Percentiles rank a stretch among this genome's conserved stretches.
phyloP scores from a whole-genome alignment of 345 rosid species.

The Lepidium aucheri region DNA sequence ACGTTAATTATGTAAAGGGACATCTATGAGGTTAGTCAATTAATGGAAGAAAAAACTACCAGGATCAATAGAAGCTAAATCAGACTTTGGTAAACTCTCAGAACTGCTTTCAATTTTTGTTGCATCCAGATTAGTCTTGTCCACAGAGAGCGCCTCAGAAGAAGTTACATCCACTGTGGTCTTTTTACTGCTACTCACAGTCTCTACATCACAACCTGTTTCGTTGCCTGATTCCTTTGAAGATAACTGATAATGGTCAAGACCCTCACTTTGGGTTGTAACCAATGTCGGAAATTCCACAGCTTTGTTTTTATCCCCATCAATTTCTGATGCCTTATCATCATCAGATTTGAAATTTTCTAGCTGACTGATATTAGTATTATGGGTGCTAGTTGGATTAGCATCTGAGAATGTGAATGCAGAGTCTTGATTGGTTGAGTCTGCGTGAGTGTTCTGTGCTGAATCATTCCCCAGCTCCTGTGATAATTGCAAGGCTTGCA shows the following conservation, averaged over 20 bases:
- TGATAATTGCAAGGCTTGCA: constrained; percentile 63
- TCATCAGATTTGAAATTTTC: constrained; percentile 30
- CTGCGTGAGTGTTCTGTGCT: constrained; percentile 11
- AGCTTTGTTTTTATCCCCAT: constrained; percentile 13
- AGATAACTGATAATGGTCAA: constrained; percentile 29
- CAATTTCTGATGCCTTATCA: constrained; percentile 21
- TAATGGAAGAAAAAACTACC: constrained; percentile 22
- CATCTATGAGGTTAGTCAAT: constrained; percentile 12
- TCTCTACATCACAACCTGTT: constrained; percentile 23
- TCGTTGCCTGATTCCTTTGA: constrained; percentile 20
- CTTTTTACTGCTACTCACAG: constrained; percentile 20
- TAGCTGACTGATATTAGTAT: constrained; percentile 15
- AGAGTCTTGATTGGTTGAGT: constrained; percentile 24
- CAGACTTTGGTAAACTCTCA: constrained; percentile 21
- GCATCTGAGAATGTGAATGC: constrained; percentile 33
- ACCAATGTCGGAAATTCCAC: constrained; percentile 27
- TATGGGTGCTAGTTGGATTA: constrained; percentile 23
- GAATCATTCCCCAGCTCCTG: constrained; percentile 35
- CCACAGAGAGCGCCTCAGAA: constrained; percentile 11
- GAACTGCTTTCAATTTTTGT: constrained; percentile 14
- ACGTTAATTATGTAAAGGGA: constrained; percentile 19
- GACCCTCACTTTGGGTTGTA: constrained; percentile 24
- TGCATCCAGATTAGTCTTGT: constrained; percentile 26
- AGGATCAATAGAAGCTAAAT: constrained; percentile 19
- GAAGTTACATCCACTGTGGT: constrained; percentile 14